Evolutionary conservation across 2,329 filamentous ascomycete species (phyloP).

Genomic region (Aspergillus phoenicis): DNA sequence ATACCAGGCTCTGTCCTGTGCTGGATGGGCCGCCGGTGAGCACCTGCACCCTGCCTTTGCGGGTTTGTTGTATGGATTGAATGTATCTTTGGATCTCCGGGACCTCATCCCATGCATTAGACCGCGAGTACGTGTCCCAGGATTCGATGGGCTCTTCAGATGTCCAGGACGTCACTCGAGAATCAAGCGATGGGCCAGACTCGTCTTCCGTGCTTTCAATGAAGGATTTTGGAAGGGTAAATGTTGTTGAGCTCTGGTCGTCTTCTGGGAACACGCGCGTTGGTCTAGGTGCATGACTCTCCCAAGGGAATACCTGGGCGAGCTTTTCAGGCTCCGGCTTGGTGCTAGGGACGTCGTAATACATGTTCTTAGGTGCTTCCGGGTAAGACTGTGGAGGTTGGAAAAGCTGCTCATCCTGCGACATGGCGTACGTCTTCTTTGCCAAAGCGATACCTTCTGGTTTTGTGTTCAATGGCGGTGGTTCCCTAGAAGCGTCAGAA

Average conservation of each 20-base stretch:
- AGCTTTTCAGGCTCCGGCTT: slow-evolving; percentile 62
- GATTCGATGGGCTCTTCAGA: slow-evolving; percentile 50
- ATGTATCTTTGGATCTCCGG: slow-evolving; percentile 88
- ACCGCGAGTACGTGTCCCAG: slow-evolving; percentile 73
- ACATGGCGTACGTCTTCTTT: slow-evolving; percentile 79
- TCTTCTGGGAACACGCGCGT: slow-evolving; percentile 52
- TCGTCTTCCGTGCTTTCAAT: slow-evolving; percentile 17
- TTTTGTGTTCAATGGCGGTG: slow-evolving; percentile 65
- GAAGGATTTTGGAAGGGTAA: slow-evolving; percentile 7
- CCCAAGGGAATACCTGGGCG: slow-evolving; percentile 88
- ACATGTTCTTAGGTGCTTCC: slow-evolving; percentile 83
- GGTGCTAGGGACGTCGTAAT: slow-evolving; percentile 72
- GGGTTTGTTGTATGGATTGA: slow-evolving; percentile 69
- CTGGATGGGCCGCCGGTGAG: slow-evolving; percentile 24
- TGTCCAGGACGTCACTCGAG: slow-evolving; percentile 17
- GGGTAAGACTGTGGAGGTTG: slow-evolving; percentile 76
- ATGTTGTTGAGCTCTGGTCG: slow-evolving; percentile 16
- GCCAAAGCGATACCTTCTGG: slow-evolving; percentile 88
- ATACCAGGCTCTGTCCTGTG: slow-evolving; percentile 18
- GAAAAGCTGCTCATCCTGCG: slow-evolving; percentile 72
- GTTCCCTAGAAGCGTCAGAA: slow-evolving; percentile 53
- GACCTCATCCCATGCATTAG: slow-evolving; percentile 91
- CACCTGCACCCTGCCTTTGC: slow-evolving; percentile 53
- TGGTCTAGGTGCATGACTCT: slow-evolving; percentile 64
- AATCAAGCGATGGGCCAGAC: slow-evolving; percentile 17